A percentile compares a stretch with the other conserved stretches of the same genome.
Evolutionary conservation across 345 rosid species (phyloP).

Genomic region (Pistacia integerrima): DNA sequence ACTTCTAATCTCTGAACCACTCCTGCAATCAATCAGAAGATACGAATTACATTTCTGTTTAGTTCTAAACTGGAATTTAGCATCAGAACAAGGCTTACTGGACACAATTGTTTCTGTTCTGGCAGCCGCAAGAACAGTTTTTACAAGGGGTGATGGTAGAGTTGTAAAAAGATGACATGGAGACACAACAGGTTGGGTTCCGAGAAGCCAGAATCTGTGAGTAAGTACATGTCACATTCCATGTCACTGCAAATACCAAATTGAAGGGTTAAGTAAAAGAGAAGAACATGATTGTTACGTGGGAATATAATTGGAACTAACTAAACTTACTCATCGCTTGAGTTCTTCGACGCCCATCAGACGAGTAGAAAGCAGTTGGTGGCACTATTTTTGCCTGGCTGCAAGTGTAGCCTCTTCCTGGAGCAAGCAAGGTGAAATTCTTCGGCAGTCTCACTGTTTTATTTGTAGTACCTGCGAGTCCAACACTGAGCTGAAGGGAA

Average conservation of each 20-base stretch:
- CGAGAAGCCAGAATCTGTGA: slow-evolving; percentile 42
- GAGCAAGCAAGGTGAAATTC: slow-evolving; percentile 46
- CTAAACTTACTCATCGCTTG: slow-evolving; percentile 40
- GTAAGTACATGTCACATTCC: slow-evolving; percentile 56
- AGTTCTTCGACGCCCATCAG: slow-evolving; percentile 36
- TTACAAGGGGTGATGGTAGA: slow-evolving; percentile 47
- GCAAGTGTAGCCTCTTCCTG: slow-evolving; percentile 52
- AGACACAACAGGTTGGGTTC: slow-evolving; percentile 50
- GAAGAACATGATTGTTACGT: not conserved
- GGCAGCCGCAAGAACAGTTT: slow-evolving; percentile 51
- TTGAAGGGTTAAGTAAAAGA: not conserved
- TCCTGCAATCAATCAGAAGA: slow-evolving; percentile 14
- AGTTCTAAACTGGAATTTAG: not conserved
- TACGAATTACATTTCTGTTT: no score
- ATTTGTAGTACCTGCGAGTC: slow-evolving; percentile 49
- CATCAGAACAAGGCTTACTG: slow-evolving; percentile 20
- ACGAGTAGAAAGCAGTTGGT: slow-evolving; percentile 30
- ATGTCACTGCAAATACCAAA: slow-evolving; percentile 44
- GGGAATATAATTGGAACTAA: not conserved
- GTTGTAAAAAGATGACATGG: slow-evolving; percentile 55
- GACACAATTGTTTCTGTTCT: slow-evolving; percentile 33
- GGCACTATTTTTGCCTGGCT: slow-evolving; percentile 38
- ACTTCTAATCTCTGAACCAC: slow-evolving; percentile 17
- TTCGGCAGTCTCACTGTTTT: slow-evolving; percentile 46
- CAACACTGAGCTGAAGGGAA: slow-evolving; percentile 46